Evolutionary conservation across 768 basidiomycete species (phyloP), one percentile per base, ranked within the genome.

Genomic region (Phylloporus sp.): DNA sequence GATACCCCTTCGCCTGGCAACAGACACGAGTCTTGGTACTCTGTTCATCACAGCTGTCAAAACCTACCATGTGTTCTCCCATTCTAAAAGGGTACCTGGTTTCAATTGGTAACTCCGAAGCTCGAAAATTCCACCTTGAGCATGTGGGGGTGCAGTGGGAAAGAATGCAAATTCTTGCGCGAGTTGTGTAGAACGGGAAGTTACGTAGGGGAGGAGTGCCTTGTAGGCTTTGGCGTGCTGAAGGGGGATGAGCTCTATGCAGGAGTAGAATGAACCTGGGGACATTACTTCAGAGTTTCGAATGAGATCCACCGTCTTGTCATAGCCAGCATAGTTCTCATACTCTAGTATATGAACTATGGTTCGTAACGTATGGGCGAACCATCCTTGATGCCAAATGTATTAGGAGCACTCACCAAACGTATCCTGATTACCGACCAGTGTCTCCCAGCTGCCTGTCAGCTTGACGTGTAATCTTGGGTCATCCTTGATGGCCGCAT

Each of bases 141-240:
- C 77, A 58, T 80, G 86, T 6, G 95, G 94, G 29, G 94, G 92
- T 18, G 90, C 80, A 2, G 93, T 91, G 6, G 94, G 92, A 65
- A 95, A 84, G 73, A 97, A 95, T 2, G 91, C 91, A 71, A 99
- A 99, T 67, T 99, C 95, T 66, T 93, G 91, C 59, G 81, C 84
- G 43, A 95, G 79, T 59, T 95, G 92, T 15, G 79, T 78, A 27
- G 84, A 77, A 36, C 95, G 83, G 15, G 82, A 84, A 12, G 70
- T 76, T 34, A 98, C 67, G 64, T 81, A 80, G 6, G 94, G 95
- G 12, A 91, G 77, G 75, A 97, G 80, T 22, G 78, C 79, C 55
- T 82, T 74, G 70, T 85, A 91, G 44, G 85, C 78, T 39, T 81
- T 73, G 49, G 74, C 69, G 59, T 94, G 88, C 82, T 90, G 59